Percentiles rank a stretch among this genome's conserved stretches.
Conservation (phyloP, 2,329 filamentous ascomycete species). For the Botrytis galanthina region DNA sequence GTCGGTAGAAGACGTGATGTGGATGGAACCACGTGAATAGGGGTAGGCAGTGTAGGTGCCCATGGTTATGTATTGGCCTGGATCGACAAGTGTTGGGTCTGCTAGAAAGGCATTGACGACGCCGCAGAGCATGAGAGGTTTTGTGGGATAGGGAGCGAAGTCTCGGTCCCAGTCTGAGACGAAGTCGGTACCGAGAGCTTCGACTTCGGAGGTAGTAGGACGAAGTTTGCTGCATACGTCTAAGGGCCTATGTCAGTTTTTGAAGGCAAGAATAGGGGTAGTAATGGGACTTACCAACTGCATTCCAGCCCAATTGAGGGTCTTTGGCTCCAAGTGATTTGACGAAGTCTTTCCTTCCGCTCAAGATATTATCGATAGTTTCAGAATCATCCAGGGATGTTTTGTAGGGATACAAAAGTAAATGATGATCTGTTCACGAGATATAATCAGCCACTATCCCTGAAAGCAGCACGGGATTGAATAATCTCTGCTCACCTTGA, state of each 20-base stretch:
- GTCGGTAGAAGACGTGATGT: conserved; percentile 50
- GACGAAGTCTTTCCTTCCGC: conserved; percentile 47
- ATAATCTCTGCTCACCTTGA: conserved; percentile 39
- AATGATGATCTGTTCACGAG: conserved; percentile 45
- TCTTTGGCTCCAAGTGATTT: conserved; percentile 48
- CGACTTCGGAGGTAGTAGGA: conserved; percentile 54
- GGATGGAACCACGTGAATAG: conserved; percentile 58
- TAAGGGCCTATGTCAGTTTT: conserved; percentile 13
- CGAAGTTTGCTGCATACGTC: conserved; percentile 57
- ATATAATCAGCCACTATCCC: background rate
- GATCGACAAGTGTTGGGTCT: conserved; percentile 42
- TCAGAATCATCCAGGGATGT: conserved; percentile 46
- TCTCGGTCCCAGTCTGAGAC: conserved; percentile 54
- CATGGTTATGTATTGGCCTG: conserved; percentile 51
- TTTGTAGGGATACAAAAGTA: conserved; percentile 53
- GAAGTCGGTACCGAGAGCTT: conserved; percentile 51
- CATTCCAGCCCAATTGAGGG: conserved; percentile 56
- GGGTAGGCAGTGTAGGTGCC: conserved; percentile 58
- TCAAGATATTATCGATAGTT: conserved; percentile 53
- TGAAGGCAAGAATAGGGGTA: background rate
- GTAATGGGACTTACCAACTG: conserved; percentile 38
- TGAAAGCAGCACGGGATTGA: background rate
- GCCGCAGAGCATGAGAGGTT: conserved; percentile 50
- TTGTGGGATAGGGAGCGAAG: conserved; percentile 42
- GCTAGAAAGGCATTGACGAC: conserved; percentile 48